A percentile compares a stretch with the other conserved stretches of the same genome.
Conservation (phyloP, 768 basidiomycete species). For the Suillus paluster region DNA sequence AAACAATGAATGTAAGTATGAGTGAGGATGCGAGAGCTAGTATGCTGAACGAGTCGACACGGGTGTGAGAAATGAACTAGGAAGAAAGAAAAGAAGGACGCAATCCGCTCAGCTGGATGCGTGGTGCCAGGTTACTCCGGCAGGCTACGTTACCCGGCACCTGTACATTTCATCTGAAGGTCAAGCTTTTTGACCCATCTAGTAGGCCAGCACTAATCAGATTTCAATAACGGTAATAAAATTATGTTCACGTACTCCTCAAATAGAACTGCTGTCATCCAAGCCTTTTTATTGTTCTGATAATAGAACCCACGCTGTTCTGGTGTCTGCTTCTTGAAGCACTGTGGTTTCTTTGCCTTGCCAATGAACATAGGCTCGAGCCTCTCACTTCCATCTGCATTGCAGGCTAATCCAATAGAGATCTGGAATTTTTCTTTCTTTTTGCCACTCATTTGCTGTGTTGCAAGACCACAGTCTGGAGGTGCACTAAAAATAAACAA, state of each 20-base stretch:
- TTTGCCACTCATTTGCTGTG: slow-evolving; percentile 21
- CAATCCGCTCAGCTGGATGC: too few species aligned
- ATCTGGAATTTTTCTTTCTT: slow-evolving; percentile 23
- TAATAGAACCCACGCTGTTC: slow-evolving; percentile 40
- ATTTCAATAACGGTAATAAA: not conserved
- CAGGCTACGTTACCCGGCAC: too few species aligned
- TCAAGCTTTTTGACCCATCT: slow-evolving; percentile 34
- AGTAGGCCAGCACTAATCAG: slow-evolving; percentile 8
- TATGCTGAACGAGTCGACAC: too few species aligned
- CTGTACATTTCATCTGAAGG: slow-evolving; percentile 17
- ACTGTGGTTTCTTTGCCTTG: slow-evolving; percentile 33
- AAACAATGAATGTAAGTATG: too few species aligned
- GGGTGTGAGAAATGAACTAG: too few species aligned
- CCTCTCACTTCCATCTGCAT: slow-evolving; percentile 35
- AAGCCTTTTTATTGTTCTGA: slow-evolving; percentile 41
- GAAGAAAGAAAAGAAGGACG: too few species aligned
- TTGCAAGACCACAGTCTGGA: slow-evolving; percentile 24
- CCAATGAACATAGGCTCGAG: slow-evolving; percentile 39
- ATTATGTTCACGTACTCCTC: slow-evolving; percentile 30
- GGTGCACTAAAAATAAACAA: slow-evolving; percentile 1
- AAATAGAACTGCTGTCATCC: slow-evolving; percentile 43
- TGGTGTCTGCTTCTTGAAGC: slow-evolving; percentile 33
- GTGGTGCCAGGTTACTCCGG: too few species aligned
- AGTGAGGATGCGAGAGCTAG: too few species aligned
- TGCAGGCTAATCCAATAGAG: slow-evolving; percentile 15